Evolutionary conservation across 768 basidiomycete genomes (phyloP).

Genomic region (Boletus huronensis): DNA sequence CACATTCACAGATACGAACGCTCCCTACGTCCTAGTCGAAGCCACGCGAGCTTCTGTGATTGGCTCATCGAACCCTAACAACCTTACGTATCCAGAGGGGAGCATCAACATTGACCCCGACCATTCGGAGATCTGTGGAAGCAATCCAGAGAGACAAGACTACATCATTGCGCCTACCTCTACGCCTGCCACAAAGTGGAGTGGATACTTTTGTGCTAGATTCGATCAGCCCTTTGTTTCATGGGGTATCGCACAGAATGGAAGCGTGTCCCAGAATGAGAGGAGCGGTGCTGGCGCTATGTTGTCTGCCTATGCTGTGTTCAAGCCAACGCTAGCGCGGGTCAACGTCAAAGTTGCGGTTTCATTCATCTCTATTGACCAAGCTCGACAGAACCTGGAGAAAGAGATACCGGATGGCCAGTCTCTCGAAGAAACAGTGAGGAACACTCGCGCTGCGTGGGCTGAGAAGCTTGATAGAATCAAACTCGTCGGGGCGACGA

Average conservation of each 20-base stretch:
- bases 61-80: constrained; percentile 46
- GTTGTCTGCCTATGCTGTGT: constrained; percentile 50
- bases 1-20: constrained; percentile 46
- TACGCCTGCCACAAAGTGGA: constrained; percentile 36
- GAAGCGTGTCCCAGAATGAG: constrained; percentile 31
- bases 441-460: constrained; percentile 49
- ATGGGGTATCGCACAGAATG: constrained; percentile 51
- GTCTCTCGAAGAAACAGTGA: constrained; percentile 51
- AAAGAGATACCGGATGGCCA: constrained; percentile 45
- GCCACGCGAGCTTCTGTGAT: constrained; percentile 61
- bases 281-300: constrained; percentile 39
- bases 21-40: constrained; percentile 64
- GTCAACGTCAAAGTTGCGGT: constrained; percentile 63
- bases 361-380: constrained; percentile 71
- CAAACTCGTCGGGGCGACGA: constrained; percentile 45
- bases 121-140: constrained; percentile 54
- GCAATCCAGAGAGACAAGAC: constrained; percentile 68
- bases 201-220: constrained; percentile 54
- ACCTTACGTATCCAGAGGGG: constrained; percentile 54
- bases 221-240: constrained; percentile 45
- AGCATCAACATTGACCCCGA: constrained; percentile 42
- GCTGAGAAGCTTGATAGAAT: constrained; percentile 54
- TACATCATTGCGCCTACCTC: constrained; percentile 60
- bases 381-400: constrained; percentile 53
- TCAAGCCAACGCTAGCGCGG: constrained; percentile 32